Base-by-base conservation (phyloP, 2,329 filamentous ascomycete genomes). In the Talaromyces sp. region DNA sequence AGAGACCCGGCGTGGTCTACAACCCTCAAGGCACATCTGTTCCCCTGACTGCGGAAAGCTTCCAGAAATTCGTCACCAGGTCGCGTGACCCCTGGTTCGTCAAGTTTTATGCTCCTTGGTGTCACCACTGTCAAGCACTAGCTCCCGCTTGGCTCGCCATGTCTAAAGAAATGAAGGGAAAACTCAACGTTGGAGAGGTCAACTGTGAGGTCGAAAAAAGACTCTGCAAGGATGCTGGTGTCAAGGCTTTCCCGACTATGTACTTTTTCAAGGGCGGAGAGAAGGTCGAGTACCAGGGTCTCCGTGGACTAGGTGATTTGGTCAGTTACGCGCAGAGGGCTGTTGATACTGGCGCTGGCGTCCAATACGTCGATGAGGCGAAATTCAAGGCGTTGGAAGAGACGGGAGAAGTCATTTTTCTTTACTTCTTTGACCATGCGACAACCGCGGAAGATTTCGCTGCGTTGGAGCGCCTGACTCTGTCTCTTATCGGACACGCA, bases 31-130 rank as follows among this genome's bases (percentile, higher is more conserved):
- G 95, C 7, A 80, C 83, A 17, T 96, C 91, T 7, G 81, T 91
- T 35, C 77, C 87, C 7, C 82, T 99, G 57, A 92, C 87, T 2
- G 88, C 90, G 0, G 92, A 97, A 71, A 90, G 82, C 64, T 99
- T 99, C 79, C 89, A 96, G 72, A 86, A 85, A 61, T 80, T 89
- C 41, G 93, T 99, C 53, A 96, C 91, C 3, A 89, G 88, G 73
- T 92, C 91, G 0, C 86, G 90, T 64, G 92, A 98, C 64, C 89
- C 93, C 6, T 99, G 95, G 95, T 97, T 99, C 71, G 87, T 99
- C 81, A 99, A 99, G 76, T 98, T 99, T 74, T 98, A 97, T 73
- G 93, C 91, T 19, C 96, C 95, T 6, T 98, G 93, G 95, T 99
- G 95, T 75, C 86, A 88, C 67, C 95, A 99, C 77, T 99, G 96